These are phyloP conservation scores for Achaetomium macrosporum DNA, from an alignment of 2,329 filamentous ascomycete genomes.

Conservation along the genomic window DNA sequence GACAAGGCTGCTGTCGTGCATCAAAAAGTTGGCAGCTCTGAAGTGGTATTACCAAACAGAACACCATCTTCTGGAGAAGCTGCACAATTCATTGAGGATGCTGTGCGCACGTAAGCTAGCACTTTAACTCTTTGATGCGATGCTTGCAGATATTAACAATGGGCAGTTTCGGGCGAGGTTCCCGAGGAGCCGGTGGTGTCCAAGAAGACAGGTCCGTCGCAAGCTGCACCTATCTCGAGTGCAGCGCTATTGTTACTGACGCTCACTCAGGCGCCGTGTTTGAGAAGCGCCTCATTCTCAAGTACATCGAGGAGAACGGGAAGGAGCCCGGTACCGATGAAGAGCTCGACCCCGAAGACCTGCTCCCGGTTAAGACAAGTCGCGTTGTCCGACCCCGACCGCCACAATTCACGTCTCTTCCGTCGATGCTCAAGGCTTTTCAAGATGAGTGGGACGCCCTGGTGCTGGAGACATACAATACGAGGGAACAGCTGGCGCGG, in stretches of 20 bases:
- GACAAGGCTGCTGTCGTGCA: not conserved
- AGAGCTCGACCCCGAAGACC: constrained; percentile 74
- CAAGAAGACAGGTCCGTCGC: constrained; percentile 74
- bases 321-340: constrained; percentile 89
- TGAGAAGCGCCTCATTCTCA: constrained; percentile 90
- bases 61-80: not conserved
- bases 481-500: constrained; percentile 83
- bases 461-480: constrained; percentile 82
- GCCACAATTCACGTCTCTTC: constrained; percentile 91
- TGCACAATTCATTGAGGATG: constrained; percentile 22
- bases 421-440: constrained; percentile 86
- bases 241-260: constrained; percentile 11
- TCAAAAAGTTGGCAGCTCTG: constrained; percentile 21
- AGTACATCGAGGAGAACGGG: constrained; percentile 87
- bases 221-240: not conserved
- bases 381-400: constrained; percentile 83
- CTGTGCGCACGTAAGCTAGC: constrained; percentile 29
- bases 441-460: constrained; percentile 98
- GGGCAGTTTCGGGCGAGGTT: constrained; percentile 86
- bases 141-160: constrained; percentile 12
- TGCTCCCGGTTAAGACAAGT: constrained; percentile 79
- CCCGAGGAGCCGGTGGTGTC: constrained; percentile 93
- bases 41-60: constrained; percentile 6
- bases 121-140: not conserved
- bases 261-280: constrained; percentile 67